Base-by-base conservation (phyloP, 2,329 filamentous ascomycete genomes). In the Xenoacremonium recifei region DNA sequence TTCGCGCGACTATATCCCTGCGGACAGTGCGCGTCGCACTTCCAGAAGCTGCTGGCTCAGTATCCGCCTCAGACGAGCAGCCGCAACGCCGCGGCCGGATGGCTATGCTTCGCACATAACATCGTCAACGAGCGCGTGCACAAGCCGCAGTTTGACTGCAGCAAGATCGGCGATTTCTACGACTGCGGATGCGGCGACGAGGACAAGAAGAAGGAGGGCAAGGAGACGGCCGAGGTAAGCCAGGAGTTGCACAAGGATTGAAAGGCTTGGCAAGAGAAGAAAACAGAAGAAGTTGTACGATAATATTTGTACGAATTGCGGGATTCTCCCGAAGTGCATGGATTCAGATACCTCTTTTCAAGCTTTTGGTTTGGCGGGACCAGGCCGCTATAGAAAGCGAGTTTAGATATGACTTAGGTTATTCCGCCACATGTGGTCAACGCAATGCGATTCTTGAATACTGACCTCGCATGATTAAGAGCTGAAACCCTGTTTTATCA, bases 131-230 rank as follows among this genome's bases (percentile, higher is more conserved):
- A 77, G 65, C 69, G 80, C 41, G 65, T 86, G 21, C 66, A 77
- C 55, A 85, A 86, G 64, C 67, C 72, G 4, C 46, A 73, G 11
- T 87, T 85, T 53, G 80, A 86, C 62, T 87, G 83, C 55, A 77
- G 71, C 44, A 78, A 81, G 21, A 82, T 87, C 57, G 82, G 82
- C 13, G 82, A 86, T 55, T 83, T 84, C 59, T 87, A 86, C 63
- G 82, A 87, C 59, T 87, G 83, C 57, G 83, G 83, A 1, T 87
- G 83, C 55, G 82, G 80, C 12, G 82, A 85, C n/a, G 80, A 82
- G 46, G 72, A 73, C 15, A 71, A 72, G 54, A 69, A 73, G 49
- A 57, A 58, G 44, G 49, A 55, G 35, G 58, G 53, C 12, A 23
- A 47, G 35, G 35, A 47, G 37, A 57, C 53, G 23, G 59, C 50